A percentile compares a stretch with the other conserved stretches of the same genome.
Evolutionary conservation across 2,329 filamentous ascomycete genomes (phyloP).

Genomic region (Dothistroma septosporum): DNA sequence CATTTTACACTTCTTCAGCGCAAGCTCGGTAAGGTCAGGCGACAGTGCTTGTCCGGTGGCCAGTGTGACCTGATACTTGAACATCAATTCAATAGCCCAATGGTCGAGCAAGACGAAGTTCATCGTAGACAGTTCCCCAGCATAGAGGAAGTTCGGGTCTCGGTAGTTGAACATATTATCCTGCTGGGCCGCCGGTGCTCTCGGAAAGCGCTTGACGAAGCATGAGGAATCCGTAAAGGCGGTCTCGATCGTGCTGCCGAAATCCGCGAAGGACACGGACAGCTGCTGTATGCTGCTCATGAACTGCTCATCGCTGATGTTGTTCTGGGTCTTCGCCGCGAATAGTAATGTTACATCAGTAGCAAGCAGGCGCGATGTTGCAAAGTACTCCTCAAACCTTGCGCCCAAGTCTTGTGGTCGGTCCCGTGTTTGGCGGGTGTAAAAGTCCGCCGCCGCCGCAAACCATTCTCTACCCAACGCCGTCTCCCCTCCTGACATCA

Average conservation of each 20-base stretch:
- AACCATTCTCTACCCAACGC: conserved; percentile 78
- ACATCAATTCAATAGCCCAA: conserved; percentile 75
- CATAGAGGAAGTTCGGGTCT: conserved; percentile 63
- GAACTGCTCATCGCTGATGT: conserved; percentile 65
- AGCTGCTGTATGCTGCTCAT: conserved; percentile 51
- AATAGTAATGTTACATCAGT: conserved; percentile 78
- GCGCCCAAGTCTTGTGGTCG: conserved; percentile 62
- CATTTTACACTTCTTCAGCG: conserved; percentile 68
- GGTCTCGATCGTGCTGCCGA: conserved; percentile 53
- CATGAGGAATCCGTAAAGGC: conserved; percentile 58
- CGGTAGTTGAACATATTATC: conserved; percentile 73
- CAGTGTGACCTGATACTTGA: conserved; percentile 66
- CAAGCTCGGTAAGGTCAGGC: conserved; percentile 57
- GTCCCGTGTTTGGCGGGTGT: conserved; percentile 53
- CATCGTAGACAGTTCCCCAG: conserved; percentile 65
- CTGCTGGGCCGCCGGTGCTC: conserved; percentile 41
- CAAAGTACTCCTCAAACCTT: conserved; percentile 59
- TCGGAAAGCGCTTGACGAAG: conserved; percentile 61
- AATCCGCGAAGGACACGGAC: conserved; percentile 48
- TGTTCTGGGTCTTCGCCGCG: conserved; percentile 60
- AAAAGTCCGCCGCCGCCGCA: conserved; percentile 58
- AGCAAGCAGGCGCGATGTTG: conserved; percentile 66
- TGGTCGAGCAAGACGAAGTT: conserved; percentile 75
- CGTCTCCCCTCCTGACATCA: conserved; percentile 75
- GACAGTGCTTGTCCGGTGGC: conserved; percentile 47